Evolutionary conservation across 208 protist species (phyloP).

Genomic region (Leptomonas seymouri): DNA sequence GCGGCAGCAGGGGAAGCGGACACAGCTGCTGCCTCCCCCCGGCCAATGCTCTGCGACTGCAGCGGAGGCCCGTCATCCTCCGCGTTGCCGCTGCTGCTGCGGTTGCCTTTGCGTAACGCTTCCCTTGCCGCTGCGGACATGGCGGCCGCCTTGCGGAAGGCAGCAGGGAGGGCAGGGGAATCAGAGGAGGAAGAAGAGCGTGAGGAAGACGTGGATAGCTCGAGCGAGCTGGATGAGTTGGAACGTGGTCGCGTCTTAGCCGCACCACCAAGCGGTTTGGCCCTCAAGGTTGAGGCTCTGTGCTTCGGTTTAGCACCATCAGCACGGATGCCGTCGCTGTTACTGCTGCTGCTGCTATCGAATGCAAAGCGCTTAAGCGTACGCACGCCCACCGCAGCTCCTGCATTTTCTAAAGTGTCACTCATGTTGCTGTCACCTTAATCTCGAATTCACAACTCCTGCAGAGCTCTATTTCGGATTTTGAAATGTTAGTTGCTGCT

Average conservation of each 20-base stretch:
- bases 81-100: background rate
- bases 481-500: too few relatives aligned
- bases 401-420: conserved; percentile 3
- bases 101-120: background rate
- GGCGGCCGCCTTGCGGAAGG: conserved; percentile 11
- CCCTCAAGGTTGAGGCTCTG: too few relatives aligned
- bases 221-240: conserved; percentile 9
- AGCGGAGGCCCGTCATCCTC: background rate
- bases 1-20: background rate
- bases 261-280: background rate
- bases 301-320: too few relatives aligned
- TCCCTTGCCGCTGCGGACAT: background rate
- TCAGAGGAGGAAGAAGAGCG: background rate
- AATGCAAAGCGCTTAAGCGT: conserved; percentile 7
- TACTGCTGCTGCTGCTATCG: conserved; percentile 7
- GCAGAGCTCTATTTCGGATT: background rate
- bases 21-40: background rate
- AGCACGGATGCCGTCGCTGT: background rate
- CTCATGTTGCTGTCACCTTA: background rate
- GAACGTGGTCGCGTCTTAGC: background rate
- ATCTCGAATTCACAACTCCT: background rate
- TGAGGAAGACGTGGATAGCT: conserved; percentile 15
- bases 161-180: background rate
- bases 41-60: background rate
- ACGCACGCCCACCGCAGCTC: background rate